Base-by-base conservation (phyloP, 768 basidiomycete genomes). In the Rhodotorula paludigena region DNA sequence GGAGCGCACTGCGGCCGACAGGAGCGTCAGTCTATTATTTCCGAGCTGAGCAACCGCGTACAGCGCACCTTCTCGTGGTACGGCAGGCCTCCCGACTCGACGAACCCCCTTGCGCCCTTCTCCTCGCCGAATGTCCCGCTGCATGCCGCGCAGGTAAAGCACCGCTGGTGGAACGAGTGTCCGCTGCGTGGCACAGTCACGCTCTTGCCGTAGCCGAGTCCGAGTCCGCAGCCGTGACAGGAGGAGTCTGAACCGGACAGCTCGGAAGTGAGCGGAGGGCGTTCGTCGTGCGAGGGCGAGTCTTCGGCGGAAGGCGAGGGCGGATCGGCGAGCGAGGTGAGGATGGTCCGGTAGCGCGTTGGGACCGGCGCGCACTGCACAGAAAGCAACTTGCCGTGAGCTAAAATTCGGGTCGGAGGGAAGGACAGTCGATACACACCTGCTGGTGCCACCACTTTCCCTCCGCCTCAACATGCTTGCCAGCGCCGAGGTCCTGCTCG, bases 111-210 rank as follows among this genome's bases (percentile, higher is more conserved):
- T 32, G 57, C 42, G 3, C 58, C 64, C 5, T n/a, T 9, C 21
- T 16, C 32, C 41, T 14, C 6, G 10, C 36, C 59, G 18, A 71
- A 66, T 28, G 38, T 14, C 9, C 25, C 6, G 8, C 36, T 45
- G 38, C 70, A 71, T 21, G 23, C 28, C 3, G 48, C 57, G 38
- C 70, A 71, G 28, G 18, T 57, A 45, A 71, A 64, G 62, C 70
- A 71, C 5, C 1, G 15, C 18, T 25, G 42, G 42, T 71, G 70
- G 54, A 33, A 71, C 42, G 48, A 60, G 54, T 55, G 56, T 1
- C 65, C 70, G 28, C 44, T 64, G 25, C 41, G 44, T 11, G 70
- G 70, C 2, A 64, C 23, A 3, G 70, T 71, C 28, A 71, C 39
- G 42, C 39, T 51, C 20, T 28, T 33, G 9, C 48, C 64, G 42